phyloP scores from a whole-genome alignment of 805 yeast genomes.

The Millerozyma acaciae region DNA sequence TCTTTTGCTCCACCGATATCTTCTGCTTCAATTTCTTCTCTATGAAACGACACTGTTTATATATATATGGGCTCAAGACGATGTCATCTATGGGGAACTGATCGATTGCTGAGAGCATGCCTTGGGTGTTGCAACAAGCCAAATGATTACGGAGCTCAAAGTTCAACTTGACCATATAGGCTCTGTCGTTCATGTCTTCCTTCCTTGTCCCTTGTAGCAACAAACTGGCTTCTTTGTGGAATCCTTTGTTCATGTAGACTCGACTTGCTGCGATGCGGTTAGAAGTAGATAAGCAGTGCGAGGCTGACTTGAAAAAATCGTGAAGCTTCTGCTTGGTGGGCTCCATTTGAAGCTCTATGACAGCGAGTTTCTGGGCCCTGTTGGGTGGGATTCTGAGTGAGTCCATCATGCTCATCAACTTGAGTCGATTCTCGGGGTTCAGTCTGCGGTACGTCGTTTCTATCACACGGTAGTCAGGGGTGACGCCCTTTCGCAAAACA shows the following conservation, averaged over 20 bases:
- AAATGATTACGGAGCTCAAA: slow-evolving; percentile 22
- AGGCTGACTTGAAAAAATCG: slow-evolving; percentile 12
- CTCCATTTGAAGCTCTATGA: slow-evolving; percentile 17
- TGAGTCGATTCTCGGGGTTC: slow-evolving; percentile 18
- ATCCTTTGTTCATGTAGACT: slow-evolving; percentile 25
- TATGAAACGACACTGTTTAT: slow-evolving; percentile 27
- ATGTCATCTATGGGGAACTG: slow-evolving; percentile 30
- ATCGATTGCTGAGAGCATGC: slow-evolving; percentile 17
- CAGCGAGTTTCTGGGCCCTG: slow-evolving; percentile 11
- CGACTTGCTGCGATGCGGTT: slow-evolving; percentile 27
- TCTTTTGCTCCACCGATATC: slow-evolving; percentile 5
- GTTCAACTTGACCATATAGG: slow-evolving; percentile 23
- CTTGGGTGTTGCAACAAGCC: slow-evolving; percentile 14
- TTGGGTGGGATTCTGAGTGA: slow-evolving; percentile 11
- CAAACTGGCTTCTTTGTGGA: slow-evolving; percentile 19
- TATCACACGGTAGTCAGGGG: slow-evolving; percentile 31
- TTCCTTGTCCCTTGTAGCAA: slow-evolving; percentile 19
- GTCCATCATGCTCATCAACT: slow-evolving; percentile 20
- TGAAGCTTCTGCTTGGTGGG: slow-evolving; percentile 13
- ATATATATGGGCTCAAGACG: slow-evolving; percentile 30
- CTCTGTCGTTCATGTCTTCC: slow-evolving; percentile 23
- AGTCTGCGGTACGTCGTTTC: slow-evolving; percentile 28
- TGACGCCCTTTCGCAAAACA: slow-evolving; percentile 30
- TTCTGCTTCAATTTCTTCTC: slow-evolving; percentile 20
- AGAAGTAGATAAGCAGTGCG: slow-evolving; percentile 17